A percentile compares a stretch with the other conserved stretches of the same genome.
Conservation (phyloP, 345 rosid genomes). For the Turnera subulata region DNA sequence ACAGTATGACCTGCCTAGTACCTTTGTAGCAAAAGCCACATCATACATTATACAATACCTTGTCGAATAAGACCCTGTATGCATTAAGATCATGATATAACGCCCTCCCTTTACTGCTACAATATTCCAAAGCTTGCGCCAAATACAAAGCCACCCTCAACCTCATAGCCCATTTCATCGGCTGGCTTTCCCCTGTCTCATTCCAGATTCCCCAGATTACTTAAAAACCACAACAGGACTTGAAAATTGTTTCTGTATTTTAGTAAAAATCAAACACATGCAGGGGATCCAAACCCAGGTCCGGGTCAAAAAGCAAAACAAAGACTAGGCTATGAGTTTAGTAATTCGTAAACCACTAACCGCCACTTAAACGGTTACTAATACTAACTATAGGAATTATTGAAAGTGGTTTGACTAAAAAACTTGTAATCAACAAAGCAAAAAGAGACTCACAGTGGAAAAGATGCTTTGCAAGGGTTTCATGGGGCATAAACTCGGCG, state of each 20-base stretch:
- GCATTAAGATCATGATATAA: slow-evolving; percentile 96
- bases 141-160: slow-evolving; percentile 83
- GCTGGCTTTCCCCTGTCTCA: slow-evolving; percentile 85
- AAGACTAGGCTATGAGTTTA: too few relatives aligned
- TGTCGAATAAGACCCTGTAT: slow-evolving; percentile 84
- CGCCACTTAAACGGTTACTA: too few relatives aligned
- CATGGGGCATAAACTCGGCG: slow-evolving; percentile 86
- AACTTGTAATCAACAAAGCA: not conserved
- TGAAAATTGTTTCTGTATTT: too few relatives aligned
- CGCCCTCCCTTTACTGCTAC: slow-evolving; percentile 82
- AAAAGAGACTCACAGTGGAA: slow-evolving; percentile 59
- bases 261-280: too few relatives aligned
- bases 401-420: too few relatives aligned
- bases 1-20: not conserved
- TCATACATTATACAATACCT: slow-evolving; percentile 33
- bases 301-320: too few relatives aligned
- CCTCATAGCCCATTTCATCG: slow-evolving; percentile 99
- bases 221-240: too few relatives aligned
- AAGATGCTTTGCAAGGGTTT: slow-evolving; percentile 91
- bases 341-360: too few relatives aligned
- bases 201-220: not conserved
- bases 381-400: too few relatives aligned
- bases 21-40: not conserved
- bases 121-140: slow-evolving; percentile 90
- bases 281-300: too few relatives aligned